Evolutionary conservation across 2,329 filamentous ascomycete species (phyloP), one percentile per base, ranked within the genome.

Genomic region (Bretziella fagacearum): DNA sequence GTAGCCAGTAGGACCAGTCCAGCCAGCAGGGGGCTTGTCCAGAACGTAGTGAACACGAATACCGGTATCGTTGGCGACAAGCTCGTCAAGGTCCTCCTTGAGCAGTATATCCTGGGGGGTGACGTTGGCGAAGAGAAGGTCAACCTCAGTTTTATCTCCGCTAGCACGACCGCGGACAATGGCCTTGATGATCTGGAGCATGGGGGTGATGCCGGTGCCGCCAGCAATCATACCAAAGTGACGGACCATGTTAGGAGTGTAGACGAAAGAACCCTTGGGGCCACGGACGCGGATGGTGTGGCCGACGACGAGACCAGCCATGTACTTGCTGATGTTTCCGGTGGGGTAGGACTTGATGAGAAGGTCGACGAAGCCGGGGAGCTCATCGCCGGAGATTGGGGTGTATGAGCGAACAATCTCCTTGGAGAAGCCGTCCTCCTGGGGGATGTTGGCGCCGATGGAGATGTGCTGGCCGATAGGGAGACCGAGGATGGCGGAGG

Each of bases 381-480:
- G 79, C 62, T 89, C 78, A 66, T 93, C 86, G 55, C 83, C 85
- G 37, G 83, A 87, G 62, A 93, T 85, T 50, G 86, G 86, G 8
- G 86, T 94, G 70, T 94, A 94, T 18, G 84, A 93, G 58, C 86
- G 83, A 47, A 93, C 79, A 54, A 93, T 80, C 60, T 93, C 83
- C 67, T 91, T 89, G 55, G 69, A 69, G 56, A 73, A 71, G 60
- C 84, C 85, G 57, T 84, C 77, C 48, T 68, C 64, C 58, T 79
- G 74, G 36, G 64, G 57, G 52, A 86, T 75, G 48, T 73, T 76
- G 48, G 86, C 89, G 55, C 82, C 84, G 60, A 98, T 85, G 53
- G 89, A 95, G 66, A 98, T 95, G 71, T 98, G 91, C 69, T 98
- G 91, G 60, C 91, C 91, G 68, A 96, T 96, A 55, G 91, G 89